Evolutionary conservation across 169 alveolate species (phyloP), one percentile per base, ranked within the genome.

Genomic region (Cyclospora cayetanensis): DNA sequence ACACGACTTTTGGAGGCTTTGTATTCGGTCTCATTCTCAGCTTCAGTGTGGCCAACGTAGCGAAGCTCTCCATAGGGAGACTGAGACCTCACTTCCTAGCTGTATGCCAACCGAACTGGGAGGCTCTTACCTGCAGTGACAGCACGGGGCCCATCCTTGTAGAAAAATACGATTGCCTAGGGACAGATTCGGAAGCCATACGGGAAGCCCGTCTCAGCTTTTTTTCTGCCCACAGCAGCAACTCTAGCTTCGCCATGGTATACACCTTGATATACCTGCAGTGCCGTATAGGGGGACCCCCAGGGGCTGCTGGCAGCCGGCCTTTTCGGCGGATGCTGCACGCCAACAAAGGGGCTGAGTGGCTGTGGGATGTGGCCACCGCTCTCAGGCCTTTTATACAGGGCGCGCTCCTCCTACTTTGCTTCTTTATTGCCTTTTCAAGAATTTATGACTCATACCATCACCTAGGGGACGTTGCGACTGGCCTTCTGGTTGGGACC

Each of bases 41-140:
- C 70, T 89, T 46, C 41, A 46, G 89, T 0, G 41, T 89, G 0
- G 84, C 93, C 4, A 41, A 70, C 22, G 84, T 82, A 1, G 93
- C 89, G 4, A 89, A 89, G 72, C 43, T 89, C 25, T 74, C 89
- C 70, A 70, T 89, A 3, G 93, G 93, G 3, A 43, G 93, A 25
- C 93, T 89, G 29, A 52, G 93, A 34, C 93, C 93, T 37, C 93
- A 89, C n/a, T 89, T 89, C 41, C 66, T 89, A 35, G 50, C 50
- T 9, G 93, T 74, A 4, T 89, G 93, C 43, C 93, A 55, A 70
- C 93, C 93, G 39, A 70, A 89, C 82, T 89, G 93, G 93, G 18
- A 18, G 1, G 15, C 68, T 2, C 25, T 89, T 11, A 41, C 39
- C 66, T 89, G 93, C 43, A 72, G 88, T 29, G 93, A 89, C 65